Evolutionary conservation across 2,329 filamentous ascomycete species (phyloP), one percentile per base, ranked within the genome.

Genomic region (Huntiella abstrusa): DNA sequence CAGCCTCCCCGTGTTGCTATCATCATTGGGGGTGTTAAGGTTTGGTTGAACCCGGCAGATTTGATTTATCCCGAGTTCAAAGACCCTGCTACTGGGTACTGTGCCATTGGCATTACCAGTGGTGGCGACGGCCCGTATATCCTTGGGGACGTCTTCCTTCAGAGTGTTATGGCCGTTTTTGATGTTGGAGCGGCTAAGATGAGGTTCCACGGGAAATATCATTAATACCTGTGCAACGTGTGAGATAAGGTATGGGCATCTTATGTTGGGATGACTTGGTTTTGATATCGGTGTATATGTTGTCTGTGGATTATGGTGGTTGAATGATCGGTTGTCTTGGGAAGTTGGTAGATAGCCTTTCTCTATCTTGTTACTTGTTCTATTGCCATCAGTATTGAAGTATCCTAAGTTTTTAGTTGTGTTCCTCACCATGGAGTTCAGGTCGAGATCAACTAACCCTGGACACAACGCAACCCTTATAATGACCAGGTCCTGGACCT

Each of bases 101-200:
- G 69, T 53, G 64, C 67, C 51, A 62, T 68, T 32, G 63, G 63
- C 4, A 61, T 71, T 46, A 58, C 65, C 10, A 65, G 57, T 41
- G 67, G 67, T 1, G 63, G 62, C 0, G 51, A 57, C 1, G 64
- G 67, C 5, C 67, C 67, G 5, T 70, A 66, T 48, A 65, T 71
- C 17, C 54, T 73, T 32, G 69, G 70, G 0, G 63, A 66, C 33
- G 62, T 62, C 5, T 73, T 71, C 48, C 54, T 73, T 49, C 64
- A 70, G 54, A 71, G 67, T 46, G 66, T 67, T 2, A 55, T 72
- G 43, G 63, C 64, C 0, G 65, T 70, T 1, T 69, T 68, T 52
- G 65, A 69, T 49, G 56, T 68, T 12, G 65, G 65, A 1, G 63
- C 57, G 4, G 64, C 59, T n/a, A 56, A 66, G 55, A 64, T 69